Conservation (phyloP, 2,329 filamentous ascomycete genomes). For the Nemania diffusa region DNA sequence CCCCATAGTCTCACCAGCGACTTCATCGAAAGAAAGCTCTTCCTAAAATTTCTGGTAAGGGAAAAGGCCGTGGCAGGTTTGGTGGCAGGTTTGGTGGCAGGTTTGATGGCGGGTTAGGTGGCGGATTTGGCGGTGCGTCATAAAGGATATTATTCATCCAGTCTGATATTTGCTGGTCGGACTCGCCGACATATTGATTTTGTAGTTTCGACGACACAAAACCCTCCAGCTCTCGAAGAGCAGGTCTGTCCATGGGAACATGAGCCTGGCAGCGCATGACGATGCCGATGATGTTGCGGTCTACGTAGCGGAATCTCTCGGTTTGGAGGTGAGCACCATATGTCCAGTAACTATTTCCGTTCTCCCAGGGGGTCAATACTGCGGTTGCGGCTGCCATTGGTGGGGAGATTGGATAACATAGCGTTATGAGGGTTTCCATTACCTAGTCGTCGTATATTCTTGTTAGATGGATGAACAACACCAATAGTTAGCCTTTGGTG, state of each 20-base stretch:
- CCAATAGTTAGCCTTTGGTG: no score
- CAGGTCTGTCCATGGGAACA: constrained; percentile 19
- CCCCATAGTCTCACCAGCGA: no score
- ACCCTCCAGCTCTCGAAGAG: constrained; percentile 5
- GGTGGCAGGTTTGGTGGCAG: no score
- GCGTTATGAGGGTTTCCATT: constrained; percentile 28
- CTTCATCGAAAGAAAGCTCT: no score
- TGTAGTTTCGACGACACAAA: not conserved
- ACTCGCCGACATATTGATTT: not conserved
- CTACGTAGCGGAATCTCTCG: not conserved
- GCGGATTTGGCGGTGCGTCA: no score
- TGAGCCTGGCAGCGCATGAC: constrained; percentile 30
- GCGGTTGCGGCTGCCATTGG: constrained; percentile 3
- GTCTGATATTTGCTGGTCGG: not conserved
- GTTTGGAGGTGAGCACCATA: constrained; percentile 14
- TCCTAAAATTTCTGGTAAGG: no score
- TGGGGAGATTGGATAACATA: constrained; percentile 18
- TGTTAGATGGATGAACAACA: no score
- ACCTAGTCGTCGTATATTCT: not conserved
- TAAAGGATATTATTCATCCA: constrained; percentile 2
- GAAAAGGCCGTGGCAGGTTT: no score
- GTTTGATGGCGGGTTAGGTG: no score
- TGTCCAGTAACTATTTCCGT: constrained; percentile 9
- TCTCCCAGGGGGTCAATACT: not conserved
- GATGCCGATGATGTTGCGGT: not conserved